Evolutionary conservation across 179 eudicot genomes (phyloP), one percentile per base, ranked within the genome.

Genomic region (Drosera spatulata): DNA sequence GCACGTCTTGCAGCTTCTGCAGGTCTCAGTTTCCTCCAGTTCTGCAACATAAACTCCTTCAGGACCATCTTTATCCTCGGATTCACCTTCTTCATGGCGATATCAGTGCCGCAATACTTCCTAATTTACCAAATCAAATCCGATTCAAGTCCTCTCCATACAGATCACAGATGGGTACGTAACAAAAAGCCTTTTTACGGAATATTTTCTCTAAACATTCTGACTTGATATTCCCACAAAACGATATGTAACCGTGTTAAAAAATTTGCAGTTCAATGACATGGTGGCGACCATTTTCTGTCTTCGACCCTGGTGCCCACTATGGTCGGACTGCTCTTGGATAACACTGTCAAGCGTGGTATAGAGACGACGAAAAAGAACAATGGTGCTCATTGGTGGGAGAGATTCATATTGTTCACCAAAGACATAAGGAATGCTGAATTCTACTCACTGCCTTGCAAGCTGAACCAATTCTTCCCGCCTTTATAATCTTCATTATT

Each of bases 301-400:
- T 86, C 89, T 6, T 85, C 85, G 10, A 77, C 85, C 3, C 66
- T 71, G 53, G 84, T 83, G 73, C 86, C 84, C 4, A 74, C 71
- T 50, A 14, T 62, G 12, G 71, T 85, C 0, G 84, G 84, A 0
- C 48, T 82, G 46, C 1, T 81, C 2, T 46, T 90, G 68, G 95
- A 87, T 63, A 67, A 80, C 68, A 84, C 75, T 4, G 72, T 87
- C 6, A 66, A 67, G 2, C 62, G 73, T 0, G 77, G 73, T 53
- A 71, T 73, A 15, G 80, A 69, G 10, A 69, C 43, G 11, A 65
- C 77, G 14, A 76, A 79, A 42, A 84, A 72, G 38, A 87, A 85
- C 40, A 86, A 79, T 15, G 95, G 95, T 4, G 77, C 75, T 9
- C 73, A 73, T 0, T 84, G 85, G 95, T 87, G 93, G 95, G 89